phyloP scores from a whole-genome alignment of 768 basidiomycete species.

The Antrodiella citrinella region DNA sequence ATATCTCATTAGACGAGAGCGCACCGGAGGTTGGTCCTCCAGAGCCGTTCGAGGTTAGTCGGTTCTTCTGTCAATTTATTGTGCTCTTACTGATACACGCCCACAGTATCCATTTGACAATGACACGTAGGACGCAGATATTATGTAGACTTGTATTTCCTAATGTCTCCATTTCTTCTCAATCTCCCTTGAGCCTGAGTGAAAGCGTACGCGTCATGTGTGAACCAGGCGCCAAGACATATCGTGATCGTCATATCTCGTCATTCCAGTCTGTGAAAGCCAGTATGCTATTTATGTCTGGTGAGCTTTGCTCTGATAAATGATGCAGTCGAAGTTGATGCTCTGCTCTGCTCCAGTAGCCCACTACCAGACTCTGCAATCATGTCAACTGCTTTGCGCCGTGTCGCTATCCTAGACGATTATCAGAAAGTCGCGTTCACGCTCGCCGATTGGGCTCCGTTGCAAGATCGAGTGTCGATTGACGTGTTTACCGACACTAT shows the following conservation, averaged over 20 bases:
- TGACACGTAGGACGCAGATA: slow-evolving; percentile 36
- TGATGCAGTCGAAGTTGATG: too few relatives aligned
- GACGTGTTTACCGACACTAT: slow-evolving; percentile 47
- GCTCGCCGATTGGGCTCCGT: slow-evolving; percentile 44
- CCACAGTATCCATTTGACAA: slow-evolving; percentile 72
- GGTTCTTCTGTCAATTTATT: neutral
- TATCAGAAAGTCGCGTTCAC: slow-evolving; percentile 47
- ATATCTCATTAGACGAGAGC: slow-evolving; percentile 65
- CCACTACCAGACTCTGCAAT: too few relatives aligned
- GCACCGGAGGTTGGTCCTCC: slow-evolving; percentile 68
- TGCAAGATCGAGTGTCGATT: slow-evolving; percentile 29
- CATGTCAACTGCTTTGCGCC: slow-evolving; percentile 3
- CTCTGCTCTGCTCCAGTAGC: too few relatives aligned
- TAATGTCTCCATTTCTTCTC: neutral
- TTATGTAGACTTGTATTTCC: neutral
- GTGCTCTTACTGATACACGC: neutral
- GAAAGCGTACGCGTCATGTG: neutral
- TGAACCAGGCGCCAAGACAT: neutral
- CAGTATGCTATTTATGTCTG: neutral
- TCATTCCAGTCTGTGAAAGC: neutral
- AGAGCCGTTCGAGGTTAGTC: slow-evolving; percentile 74
- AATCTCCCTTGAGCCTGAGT: neutral
- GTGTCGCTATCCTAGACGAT: slow-evolving; percentile 53
- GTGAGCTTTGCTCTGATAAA: too few relatives aligned
- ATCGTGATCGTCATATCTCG: neutral